Base-by-base conservation (phyloP, 225 moss, liverwort and hornwort species). In the Asterella californica region DNA sequence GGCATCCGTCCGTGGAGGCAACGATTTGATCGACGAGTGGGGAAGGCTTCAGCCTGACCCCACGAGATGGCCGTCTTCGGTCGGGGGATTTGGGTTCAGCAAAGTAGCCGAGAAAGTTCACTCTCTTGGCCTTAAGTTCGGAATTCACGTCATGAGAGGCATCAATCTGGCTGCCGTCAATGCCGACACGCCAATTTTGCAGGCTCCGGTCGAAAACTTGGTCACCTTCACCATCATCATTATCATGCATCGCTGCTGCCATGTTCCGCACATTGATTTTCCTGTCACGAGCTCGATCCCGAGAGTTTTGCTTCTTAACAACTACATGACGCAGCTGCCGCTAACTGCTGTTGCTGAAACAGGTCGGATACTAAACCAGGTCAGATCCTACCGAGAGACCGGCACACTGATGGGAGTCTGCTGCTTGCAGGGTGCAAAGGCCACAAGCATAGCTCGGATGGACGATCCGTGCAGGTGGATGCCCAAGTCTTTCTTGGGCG, bases 111-210 rank as follows among this genome's bases (percentile, higher is more conserved):
- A 91, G 64, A 88, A 86, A 82, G 92, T 93, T 72, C 92, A 93
- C 76, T 84, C 80, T 59, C 80, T 90, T 84, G 89, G 89, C 45
- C 88, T 92, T 65, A 92, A 92, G 65, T 92, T 92, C 52, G 92
- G 92, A 46, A 85, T 93, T 29, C 92, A 93, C 87, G 92, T 93
- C 60, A 91, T 93, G 92, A 88, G 90, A 76, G 92, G 92, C 69
- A 90, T 93, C 80, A 93, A 87, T 83, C 83, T 83, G 57, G 91
- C 88, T 52, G 91, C 92, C 69, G 83, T 93, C 11, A 60, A 83
- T 48, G 85, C 83, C 52, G 90, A 90, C 62, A 82, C 86, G 53
- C 84, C 86, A 57, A 89, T 93, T 62, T 61, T 91, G 21, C 87
- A 82, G 52, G 87, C 91, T 45, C 78, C 90, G 92, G 92, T n/a